Conservation (phyloP, 306 rosid genomes). For the Citrullus amarus region DNA sequence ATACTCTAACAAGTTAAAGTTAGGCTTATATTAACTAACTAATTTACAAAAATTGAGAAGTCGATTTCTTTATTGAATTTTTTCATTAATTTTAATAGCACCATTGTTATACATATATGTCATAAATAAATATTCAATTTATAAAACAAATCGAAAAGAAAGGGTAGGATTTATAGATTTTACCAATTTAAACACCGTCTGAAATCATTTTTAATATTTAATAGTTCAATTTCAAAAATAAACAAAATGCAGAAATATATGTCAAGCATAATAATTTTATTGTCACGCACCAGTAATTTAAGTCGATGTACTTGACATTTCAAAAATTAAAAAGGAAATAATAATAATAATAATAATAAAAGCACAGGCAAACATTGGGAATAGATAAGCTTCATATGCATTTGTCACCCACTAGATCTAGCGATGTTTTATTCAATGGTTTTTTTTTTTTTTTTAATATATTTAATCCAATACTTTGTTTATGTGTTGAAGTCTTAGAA, state of each 20-base stretch:
- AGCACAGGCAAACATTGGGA: not conserved
- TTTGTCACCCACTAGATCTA: constrained; percentile 3
- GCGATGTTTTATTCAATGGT: not conserved
- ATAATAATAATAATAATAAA: not conserved
- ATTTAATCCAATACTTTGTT: not conserved
- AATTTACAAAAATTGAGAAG: not conserved
- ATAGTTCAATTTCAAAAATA: not conserved
- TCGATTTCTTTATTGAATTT: not conserved
- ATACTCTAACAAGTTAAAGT: too few relatives aligned
- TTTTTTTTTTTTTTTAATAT: not conserved
- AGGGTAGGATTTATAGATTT: not conserved
- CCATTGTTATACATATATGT: too few relatives aligned
- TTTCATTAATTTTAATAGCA: not conserved
- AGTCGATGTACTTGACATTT: too few relatives aligned
- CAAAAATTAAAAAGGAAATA: too few relatives aligned
- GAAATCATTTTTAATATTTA: not conserved
- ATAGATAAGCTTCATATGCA: constrained; percentile 7
- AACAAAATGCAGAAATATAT: not conserved
- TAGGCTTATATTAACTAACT: too few relatives aligned
- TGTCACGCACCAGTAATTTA: not conserved
- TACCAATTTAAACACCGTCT: not conserved
- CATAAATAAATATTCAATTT: not conserved
- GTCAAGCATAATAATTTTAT: not conserved
- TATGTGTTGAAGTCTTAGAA: not conserved
- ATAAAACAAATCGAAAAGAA: not conserved